A percentile compares a stretch with the other conserved stretches of the same genome.
Conservation (phyloP, 1,139 yeast species). For the Zygoascus hellenicus region DNA sequence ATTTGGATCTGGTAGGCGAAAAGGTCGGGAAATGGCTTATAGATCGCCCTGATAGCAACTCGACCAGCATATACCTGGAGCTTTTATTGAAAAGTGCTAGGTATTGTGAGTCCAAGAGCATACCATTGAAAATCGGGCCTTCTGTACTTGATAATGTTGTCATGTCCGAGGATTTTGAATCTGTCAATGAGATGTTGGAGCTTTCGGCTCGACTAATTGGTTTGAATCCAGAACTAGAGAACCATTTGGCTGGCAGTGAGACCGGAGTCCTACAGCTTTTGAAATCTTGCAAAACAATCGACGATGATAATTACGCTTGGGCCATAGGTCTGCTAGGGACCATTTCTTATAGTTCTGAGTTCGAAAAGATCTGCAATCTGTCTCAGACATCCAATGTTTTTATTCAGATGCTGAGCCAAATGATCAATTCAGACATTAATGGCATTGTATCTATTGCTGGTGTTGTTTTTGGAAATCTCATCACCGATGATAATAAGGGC, state of each 20-base stretch:
- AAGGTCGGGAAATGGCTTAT: conserved; percentile 2
- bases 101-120: not conserved
- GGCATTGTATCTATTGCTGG: conserved; percentile 19
- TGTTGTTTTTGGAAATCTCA: conserved; percentile 23
- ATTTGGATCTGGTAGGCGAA: not conserved
- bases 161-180: conserved; percentile 9
- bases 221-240: conserved; percentile 5
- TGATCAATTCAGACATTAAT: conserved; percentile 4
- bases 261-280: conserved; percentile 13
- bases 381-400: conserved; percentile 8
- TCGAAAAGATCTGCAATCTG: conserved; percentile 9
- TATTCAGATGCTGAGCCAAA: not conserved
- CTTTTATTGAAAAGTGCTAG: not conserved
- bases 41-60: not conserved
- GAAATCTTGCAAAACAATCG: conserved; percentile 9
- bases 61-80: not conserved
- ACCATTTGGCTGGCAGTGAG: conserved; percentile 14
- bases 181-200: conserved; percentile 12
- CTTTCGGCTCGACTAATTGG: conserved; percentile 6
- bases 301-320: conserved; percentile 7
- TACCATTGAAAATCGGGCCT: not conserved
- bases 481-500: conserved; percentile 15
- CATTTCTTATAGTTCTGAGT: conserved; percentile 15
- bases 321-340: conserved; percentile 11
- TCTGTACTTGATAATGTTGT: not conserved